phyloP scores from a whole-genome alignment of 179 eudicot species.

The Amaranthus tricolor region DNA sequence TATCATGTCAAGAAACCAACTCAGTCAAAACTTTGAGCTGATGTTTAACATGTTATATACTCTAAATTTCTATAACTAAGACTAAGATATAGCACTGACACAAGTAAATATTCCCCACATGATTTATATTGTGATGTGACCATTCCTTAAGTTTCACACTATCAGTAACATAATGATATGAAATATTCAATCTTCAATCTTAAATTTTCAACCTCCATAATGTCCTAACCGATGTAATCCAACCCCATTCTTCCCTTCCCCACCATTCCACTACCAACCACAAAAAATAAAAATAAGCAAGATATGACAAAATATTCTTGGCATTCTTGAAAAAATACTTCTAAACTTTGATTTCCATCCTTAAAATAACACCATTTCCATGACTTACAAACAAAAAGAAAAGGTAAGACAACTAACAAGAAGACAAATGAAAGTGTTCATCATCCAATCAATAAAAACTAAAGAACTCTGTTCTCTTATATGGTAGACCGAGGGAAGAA shows the following conservation, averaged over 20 bases:
- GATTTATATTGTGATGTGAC: background rate
- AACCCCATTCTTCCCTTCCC: background rate
- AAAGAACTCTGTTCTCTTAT: background rate
- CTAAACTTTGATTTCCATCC: background rate
- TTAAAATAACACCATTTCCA: background rate
- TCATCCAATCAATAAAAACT: background rate
- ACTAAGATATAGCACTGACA: background rate
- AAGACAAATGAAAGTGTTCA: background rate
- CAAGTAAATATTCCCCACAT: constrained; percentile 12
- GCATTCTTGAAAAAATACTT: background rate
- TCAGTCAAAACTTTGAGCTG: too few species aligned
- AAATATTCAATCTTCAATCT: background rate
- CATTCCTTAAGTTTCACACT: constrained; percentile 11
- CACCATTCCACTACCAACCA: background rate
- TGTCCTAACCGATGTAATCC: background rate
- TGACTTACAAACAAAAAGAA: background rate
- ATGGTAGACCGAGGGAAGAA: background rate
- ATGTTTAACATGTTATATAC: too few species aligned
- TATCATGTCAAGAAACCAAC: too few species aligned
- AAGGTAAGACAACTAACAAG: background rate
- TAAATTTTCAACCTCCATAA: background rate
- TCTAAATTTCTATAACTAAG: background rate
- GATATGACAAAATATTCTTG: background rate
- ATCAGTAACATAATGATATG: constrained; percentile 8
- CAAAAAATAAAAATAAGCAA: background rate